Evolutionary conservation across 306 rosid genomes (phyloP), one percentile per base, ranked within the genome.

Genomic region (Quercus dentata): DNA sequence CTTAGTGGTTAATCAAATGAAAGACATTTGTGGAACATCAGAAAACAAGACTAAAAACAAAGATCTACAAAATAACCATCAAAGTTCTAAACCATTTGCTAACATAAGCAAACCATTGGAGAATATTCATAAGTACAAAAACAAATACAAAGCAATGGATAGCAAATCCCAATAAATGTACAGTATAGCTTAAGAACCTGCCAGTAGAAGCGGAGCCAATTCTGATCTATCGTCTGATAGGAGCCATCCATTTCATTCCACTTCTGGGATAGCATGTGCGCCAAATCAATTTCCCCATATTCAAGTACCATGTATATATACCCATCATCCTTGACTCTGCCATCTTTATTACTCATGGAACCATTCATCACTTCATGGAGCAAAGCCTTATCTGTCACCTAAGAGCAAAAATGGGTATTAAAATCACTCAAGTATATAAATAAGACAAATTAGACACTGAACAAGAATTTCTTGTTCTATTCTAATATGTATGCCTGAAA

Each of bases 201-300:
- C 99, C 99, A 95, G 81, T 91, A 95, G 89, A 95, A 95, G 74
- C 97, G 94, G 77, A 92, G 98, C 99, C 99, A 95, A 77, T 95
- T 95, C 69, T 91, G 90, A 74, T 92, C 94, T 74, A 91, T 87
- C 74, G 88, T 89, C 85, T 85, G 84, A 30, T 89, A 74, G 76
- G 74, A 55, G 54, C 87, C 87, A 79, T 91, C 92, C 79, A 95
- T 80, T 79, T 91, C 94, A 82, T 90, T 95, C 99, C 97, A 95
- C 85, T 92, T 91, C 87, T 95, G 98, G 59, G 96, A 92, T 71
- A 95, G 94, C 99, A 95, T 95, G 88, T 91, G 99, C 81, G 99
- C 99, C 85, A 95, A 89, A 90, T 95, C 99, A 56, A 95, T 92
- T 90, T 95, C 98, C 56, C 99, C 99, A 74, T 95, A 92, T 85